Conservation (phyloP, 306 rosid species). For the Cotoneaster glaucophyllus region DNA sequence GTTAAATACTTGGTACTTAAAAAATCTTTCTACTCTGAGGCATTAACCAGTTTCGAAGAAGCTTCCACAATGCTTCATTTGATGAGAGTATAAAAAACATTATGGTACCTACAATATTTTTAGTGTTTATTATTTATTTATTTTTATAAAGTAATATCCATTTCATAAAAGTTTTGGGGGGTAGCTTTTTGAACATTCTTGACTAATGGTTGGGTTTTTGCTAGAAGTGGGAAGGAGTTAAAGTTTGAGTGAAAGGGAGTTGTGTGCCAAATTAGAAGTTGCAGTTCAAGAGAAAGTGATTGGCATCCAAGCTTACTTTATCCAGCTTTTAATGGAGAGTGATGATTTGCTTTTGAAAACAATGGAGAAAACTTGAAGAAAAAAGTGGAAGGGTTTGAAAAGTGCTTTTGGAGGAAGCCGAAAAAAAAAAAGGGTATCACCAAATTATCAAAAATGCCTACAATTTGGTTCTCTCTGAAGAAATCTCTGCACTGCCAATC, state of each 20-base stretch:
- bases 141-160: not conserved
- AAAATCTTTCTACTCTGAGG: not conserved
- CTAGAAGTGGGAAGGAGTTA: constrained; percentile 12
- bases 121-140: not conserved
- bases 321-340: constrained; percentile 20
- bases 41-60: not conserved
- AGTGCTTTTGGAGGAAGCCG: not conserved
- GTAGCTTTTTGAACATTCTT: not conserved
- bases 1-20: no score
- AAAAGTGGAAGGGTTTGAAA: not conserved
- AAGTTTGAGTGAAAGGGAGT: constrained; percentile 3
- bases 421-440: not conserved
- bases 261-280: constrained; percentile 21
- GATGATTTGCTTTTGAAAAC: constrained; percentile 19
- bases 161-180: constrained; percentile 2
- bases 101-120: not conserved
- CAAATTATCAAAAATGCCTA: constrained; percentile 46
- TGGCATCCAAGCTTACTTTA: constrained; percentile 1
- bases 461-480: constrained; percentile 79
- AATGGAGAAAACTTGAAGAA: constrained; percentile 9
- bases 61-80: constrained; percentile 21
- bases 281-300: not conserved
- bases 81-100: constrained; percentile 7
- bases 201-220: not conserved
- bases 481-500: constrained; percentile 83